Base-by-base conservation (phyloP, 106 monocot genomes). In the Posidonia australis region DNA sequence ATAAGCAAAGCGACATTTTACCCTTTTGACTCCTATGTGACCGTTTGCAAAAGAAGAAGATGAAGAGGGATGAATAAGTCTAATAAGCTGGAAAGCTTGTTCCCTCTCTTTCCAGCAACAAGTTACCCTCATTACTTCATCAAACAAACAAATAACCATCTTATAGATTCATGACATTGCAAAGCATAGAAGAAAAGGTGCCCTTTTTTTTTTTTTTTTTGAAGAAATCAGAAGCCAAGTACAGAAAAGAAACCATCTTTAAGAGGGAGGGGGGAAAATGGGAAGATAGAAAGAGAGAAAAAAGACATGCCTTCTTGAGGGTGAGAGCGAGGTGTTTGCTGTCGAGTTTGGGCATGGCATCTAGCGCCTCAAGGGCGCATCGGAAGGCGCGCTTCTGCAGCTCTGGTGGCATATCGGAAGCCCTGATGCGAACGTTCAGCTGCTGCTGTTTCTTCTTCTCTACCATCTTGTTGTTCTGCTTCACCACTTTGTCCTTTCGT, bases 281-380 rank as follows among this genome's bases (percentile, higher is more conserved):
- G 16, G 36, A 42, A 36, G n/a, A 61, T 23, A 44, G 16, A 62
- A 29, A 62, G 7, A 42, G 44, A 1, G 18, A 51, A 18, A 19
- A 13, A 22, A 5, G 16, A 7, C 54, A 9, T 45, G 44, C 75
- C 75, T 75, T 75, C 54, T 75, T 75, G 43, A 75, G 62, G 20
- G 75, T 62, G 26, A 75, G 67, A 11, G 75, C 67, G 31, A 75
- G 62, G 56, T 54, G 58, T 51, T 75, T 75, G 67, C 75, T 75
- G 53, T 75, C 67, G n/a, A 75, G 68, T 43, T 75, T 75, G 28
- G 68, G 75, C 75, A 75, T 75, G 16, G 28, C 20, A 12, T 31
- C 75, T 19, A 75, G 75, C 36, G 31, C 14, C 32, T 75, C 32
- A 6, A 31, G 41, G 1, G 75, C 75, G 29, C 75, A 75, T 12